Evolutionary conservation across 805 yeast species (phyloP).

Genomic region (Lipomyces chichibuensis): DNA sequence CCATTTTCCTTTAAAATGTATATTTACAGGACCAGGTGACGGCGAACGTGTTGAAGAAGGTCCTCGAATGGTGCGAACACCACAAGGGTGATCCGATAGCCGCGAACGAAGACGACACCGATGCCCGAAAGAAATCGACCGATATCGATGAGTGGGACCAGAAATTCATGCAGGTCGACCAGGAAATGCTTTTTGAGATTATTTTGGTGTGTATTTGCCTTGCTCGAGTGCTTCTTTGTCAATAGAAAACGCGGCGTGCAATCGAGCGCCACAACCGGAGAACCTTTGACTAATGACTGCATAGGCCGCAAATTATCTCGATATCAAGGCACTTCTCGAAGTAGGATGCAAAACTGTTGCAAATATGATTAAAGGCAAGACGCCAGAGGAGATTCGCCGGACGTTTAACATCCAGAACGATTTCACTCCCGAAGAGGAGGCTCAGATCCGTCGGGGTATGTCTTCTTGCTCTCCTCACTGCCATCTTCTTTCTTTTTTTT

Average conservation of each 20-base stretch:
- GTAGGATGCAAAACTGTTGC: conserved; percentile 56
- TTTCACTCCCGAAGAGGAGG: conserved; percentile 54
- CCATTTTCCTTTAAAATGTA: background rate
- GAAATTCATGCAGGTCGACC: conserved; percentile 90
- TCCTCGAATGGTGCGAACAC: conserved; percentile 95
- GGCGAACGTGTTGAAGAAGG: conserved; percentile 82
- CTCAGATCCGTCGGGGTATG: conserved; percentile 46
- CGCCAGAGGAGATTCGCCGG: conserved; percentile 52
- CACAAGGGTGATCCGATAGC: conserved; percentile 69
- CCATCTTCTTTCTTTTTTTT: background rate
- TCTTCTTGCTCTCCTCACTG: conserved; percentile 12
- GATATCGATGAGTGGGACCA: conserved; percentile 97
- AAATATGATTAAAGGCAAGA: conserved; percentile 53
- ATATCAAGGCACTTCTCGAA: conserved; percentile 51
- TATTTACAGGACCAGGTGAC: conserved; percentile 37
- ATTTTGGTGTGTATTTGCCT: conserved; percentile 42
- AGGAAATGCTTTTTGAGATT: conserved; percentile 54
- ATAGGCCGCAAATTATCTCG: conserved; percentile 52
- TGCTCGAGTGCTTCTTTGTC: background rate
- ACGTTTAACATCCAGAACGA: conserved; percentile 52
- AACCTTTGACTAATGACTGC: background rate
- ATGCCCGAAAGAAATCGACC: conserved; percentile 64
- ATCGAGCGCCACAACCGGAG: too few species aligned
- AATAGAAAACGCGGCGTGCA: background rate
- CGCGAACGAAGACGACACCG: conserved; percentile 81